A percentile compares a stretch with the other conserved stretches of the same genome.
phyloP scores from a whole-genome alignment of 2,329 filamentous ascomycete species.

The Ceratocystis ficicola region DNA sequence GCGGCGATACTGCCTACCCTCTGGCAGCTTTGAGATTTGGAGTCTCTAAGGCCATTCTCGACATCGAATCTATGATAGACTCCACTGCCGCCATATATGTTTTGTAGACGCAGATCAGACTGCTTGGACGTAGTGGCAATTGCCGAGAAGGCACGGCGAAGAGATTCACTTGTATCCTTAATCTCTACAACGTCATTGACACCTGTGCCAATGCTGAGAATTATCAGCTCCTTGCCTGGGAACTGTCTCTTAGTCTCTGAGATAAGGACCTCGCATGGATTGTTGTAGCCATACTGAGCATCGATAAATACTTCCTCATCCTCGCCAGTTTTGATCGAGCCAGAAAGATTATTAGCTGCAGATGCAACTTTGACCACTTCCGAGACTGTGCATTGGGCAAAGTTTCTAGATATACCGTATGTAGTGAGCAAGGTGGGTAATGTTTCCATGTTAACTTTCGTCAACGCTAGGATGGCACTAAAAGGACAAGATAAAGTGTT shows the following conservation, averaged over 20 bases:
- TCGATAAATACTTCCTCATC: conserved; percentile 27
- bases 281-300: conserved; percentile 28
- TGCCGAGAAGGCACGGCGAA: not conserved
- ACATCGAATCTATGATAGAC: conserved; percentile 28
- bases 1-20: conserved; percentile 24
- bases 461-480: not conserved
- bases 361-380: conserved; percentile 28
- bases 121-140: not conserved
- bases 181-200: conserved; percentile 24
- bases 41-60: conserved; percentile 26
- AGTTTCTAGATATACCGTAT: conserved; percentile 24
- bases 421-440: conserved; percentile 26
- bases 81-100: conserved; percentile 22
- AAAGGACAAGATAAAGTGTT: not conserved
- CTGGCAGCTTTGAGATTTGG: conserved; percentile 26
- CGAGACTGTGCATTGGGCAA: conserved; percentile 27
- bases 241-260: conserved; percentile 26
- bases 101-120: conserved; percentile 8
- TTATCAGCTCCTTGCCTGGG: conserved; percentile 20
- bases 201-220: conserved; percentile 28
- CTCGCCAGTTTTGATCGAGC: conserved; percentile 26
- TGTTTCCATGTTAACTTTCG: conserved; percentile 16
- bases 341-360: conserved; percentile 27
- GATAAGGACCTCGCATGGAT: conserved; percentile 28
- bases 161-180: conserved; percentile 12